Conservation (phyloP, 345 rosid species). For the Hirschfeldia incana region DNA sequence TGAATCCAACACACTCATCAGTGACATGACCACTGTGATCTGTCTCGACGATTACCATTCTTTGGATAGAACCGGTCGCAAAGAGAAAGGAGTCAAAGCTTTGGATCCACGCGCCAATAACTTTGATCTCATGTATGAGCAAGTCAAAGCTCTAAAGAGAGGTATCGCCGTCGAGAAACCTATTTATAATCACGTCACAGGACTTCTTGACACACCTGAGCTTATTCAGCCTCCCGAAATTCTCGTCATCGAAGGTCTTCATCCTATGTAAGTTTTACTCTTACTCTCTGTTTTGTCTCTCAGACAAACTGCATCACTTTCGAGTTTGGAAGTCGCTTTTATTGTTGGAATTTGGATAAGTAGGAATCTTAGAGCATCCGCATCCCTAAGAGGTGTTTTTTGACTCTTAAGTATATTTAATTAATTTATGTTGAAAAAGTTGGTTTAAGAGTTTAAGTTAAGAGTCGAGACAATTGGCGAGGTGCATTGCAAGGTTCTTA, state of each 20-base stretch:
- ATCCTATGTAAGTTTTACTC: conserved; percentile 71
- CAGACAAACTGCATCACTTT: neutral
- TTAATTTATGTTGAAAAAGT: too few species aligned
- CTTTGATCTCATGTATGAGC: conserved; percentile 96
- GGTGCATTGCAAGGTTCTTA: too few species aligned
- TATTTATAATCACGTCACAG: conserved; percentile 87
- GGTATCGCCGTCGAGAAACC: conserved; percentile 84
- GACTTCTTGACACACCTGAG: conserved; percentile 92
- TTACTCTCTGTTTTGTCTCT: conserved; percentile 18
- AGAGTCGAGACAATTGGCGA: too few species aligned
- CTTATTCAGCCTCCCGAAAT: conserved; percentile 91
- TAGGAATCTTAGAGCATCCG: conserved; percentile 34
- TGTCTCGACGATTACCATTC: conserved; percentile 95
- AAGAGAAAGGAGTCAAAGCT: conserved; percentile 89
- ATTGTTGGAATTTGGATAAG: conserved; percentile 32
- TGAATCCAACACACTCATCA: conserved; percentile 90
- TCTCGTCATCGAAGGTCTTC: conserved; percentile 96
- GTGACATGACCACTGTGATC: conserved; percentile 89
- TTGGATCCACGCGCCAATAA: conserved; percentile 89
- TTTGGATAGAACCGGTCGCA: conserved; percentile 80
- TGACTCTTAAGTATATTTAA: too few species aligned
- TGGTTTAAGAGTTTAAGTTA: too few species aligned
- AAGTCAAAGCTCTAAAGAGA: conserved; percentile 81
- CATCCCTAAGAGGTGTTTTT: too few species aligned
- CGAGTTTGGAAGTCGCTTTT: conserved; percentile 2